phyloP scores from a whole-genome alignment of 768 basidiomycete genomes.

The Rickenella mellea region DNA sequence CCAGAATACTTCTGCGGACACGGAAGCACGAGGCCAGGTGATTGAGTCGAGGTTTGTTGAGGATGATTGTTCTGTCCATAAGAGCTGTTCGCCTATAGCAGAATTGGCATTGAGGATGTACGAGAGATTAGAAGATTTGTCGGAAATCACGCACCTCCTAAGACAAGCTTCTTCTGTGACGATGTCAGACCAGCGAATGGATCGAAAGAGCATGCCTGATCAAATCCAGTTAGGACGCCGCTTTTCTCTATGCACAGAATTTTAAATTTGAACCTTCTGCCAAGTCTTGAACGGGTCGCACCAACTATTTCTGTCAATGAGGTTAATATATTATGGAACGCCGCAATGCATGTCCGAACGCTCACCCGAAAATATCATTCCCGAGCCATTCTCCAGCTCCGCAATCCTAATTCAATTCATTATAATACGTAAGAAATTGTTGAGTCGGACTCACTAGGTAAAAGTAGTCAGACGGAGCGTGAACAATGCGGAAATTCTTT shows the following conservation, averaged over 20 bases:
- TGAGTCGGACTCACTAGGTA: conserved; percentile 27
- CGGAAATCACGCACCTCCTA: conserved; percentile 25
- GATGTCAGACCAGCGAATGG: conserved; percentile 33
- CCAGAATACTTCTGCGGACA: conserved; percentile 74
- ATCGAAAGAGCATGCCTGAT: conserved; percentile 39
- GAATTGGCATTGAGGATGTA: neutral
- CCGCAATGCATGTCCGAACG: neutral
- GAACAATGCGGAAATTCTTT: conserved; percentile 34
- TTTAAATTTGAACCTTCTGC: conserved; percentile 25
- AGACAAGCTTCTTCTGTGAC: conserved; percentile 25
- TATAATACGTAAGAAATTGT: neutral
- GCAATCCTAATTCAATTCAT: conserved; percentile 24
- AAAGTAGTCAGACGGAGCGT: conserved; percentile 42
- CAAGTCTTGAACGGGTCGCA: conserved; percentile 45
- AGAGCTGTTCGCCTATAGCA: conserved; percentile 44
- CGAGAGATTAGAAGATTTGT: neutral
- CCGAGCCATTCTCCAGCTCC: conserved; percentile 41
- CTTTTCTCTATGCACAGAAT: conserved; percentile 1
- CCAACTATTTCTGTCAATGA: conserved; percentile 28
- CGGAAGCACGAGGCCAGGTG: conserved; percentile 65
- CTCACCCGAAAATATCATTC: conserved; percentile 20
- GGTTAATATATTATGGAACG: neutral
- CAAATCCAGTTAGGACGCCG: conserved; percentile 17
- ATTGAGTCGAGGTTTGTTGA: conserved; percentile 58
- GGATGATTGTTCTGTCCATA: conserved; percentile 70